Evolutionary conservation across 306 rosid genomes (phyloP).

Genomic region (Ziziphus jujuba): DNA sequence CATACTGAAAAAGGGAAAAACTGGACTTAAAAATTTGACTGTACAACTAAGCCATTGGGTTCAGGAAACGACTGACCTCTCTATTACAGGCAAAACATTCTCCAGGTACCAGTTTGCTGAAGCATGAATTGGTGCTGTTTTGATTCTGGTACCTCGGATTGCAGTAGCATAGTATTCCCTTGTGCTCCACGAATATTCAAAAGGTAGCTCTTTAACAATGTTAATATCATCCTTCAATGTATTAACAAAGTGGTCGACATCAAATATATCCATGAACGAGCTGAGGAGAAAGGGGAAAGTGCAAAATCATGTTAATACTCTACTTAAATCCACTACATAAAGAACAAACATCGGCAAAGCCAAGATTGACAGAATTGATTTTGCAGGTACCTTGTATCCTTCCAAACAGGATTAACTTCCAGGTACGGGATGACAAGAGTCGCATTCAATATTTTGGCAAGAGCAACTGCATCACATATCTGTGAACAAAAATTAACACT

Average conservation of each 20-base stretch:
- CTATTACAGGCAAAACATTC: slow-evolving; percentile 76
- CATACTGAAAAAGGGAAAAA: background rate
- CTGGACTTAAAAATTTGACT: slow-evolving; percentile 3
- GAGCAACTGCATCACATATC: slow-evolving; percentile 99
- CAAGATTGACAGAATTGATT: slow-evolving; percentile 12
- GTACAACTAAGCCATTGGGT: slow-evolving; percentile 26
- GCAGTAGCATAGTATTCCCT: slow-evolving; percentile 80
- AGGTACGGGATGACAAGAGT: slow-evolving; percentile 94
- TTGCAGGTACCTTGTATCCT: slow-evolving; percentile 69
- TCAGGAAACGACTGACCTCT: slow-evolving; percentile 65
- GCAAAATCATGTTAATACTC: slow-evolving; percentile 19
- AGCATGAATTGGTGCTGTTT: slow-evolving; percentile 93
- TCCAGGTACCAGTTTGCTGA: slow-evolving; percentile 88
- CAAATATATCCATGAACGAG: slow-evolving; percentile 91
- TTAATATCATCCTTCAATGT: slow-evolving; percentile 79
- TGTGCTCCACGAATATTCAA: slow-evolving; percentile 86
- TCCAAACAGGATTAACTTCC: slow-evolving; percentile 94
- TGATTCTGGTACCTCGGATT: slow-evolving; percentile 79
- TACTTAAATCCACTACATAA: slow-evolving; percentile 14
- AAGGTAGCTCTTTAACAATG: slow-evolving; percentile 83
- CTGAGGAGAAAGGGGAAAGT: slow-evolving; percentile 41
- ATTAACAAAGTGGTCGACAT: slow-evolving; percentile 94
- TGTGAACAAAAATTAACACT: slow-evolving; percentile 32
- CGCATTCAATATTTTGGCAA: slow-evolving; percentile 91
- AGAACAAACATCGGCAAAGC: slow-evolving; percentile 11